Percentiles rank a stretch among this genome's conserved stretches.
phyloP scores from a whole-genome alignment of 1,284 basidiomycete species.

The Sparassis latifolia region DNA sequence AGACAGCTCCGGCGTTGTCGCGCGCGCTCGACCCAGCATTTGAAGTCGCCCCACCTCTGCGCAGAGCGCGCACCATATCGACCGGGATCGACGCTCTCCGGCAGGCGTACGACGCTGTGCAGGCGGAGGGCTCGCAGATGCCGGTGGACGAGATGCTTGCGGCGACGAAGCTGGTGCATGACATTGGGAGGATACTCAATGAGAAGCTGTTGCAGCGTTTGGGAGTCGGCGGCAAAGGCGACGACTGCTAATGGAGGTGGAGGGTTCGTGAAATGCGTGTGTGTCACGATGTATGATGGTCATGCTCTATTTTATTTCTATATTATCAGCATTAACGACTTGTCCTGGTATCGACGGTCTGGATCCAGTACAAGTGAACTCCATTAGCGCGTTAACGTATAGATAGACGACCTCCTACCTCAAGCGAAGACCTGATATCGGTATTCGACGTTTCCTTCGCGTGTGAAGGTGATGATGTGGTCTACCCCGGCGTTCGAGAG shows the following conservation, averaged over 20 bases:
- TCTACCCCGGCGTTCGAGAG: too few relatives aligned
- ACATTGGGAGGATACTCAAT: constrained; percentile 9
- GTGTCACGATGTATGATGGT: too few relatives aligned
- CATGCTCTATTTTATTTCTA: too few relatives aligned
- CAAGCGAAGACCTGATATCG: constrained; percentile 34
- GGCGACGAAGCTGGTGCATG: constrained; percentile 9
- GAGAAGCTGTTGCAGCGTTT: constrained; percentile 11
- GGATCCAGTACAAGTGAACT: too few relatives aligned
- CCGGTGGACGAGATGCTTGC: constrained; percentile 12
- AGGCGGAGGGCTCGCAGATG: constrained; percentile 14
- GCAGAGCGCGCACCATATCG: constrained; percentile 10
- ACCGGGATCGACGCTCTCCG: constrained; percentile 11
- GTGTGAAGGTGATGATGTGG: constrained; percentile 51
- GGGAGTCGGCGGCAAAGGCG: not conserved
- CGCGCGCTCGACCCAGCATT: not conserved
- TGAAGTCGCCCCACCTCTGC: constrained; percentile 2
- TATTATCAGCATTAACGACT: too few relatives aligned
- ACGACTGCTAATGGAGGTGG: too few relatives aligned
- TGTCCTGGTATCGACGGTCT: too few relatives aligned
- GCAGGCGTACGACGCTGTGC: constrained; percentile 10
- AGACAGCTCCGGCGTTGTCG: not conserved
- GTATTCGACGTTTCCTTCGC: constrained; percentile 51
- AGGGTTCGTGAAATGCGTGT: too few relatives aligned
- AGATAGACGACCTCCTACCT: not conserved
- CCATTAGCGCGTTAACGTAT: too few relatives aligned